These are phyloP conservation scores for Serendipita vermifera DNA, from an alignment of 768 basidiomycete genomes.

Conservation along the genomic window DNA sequence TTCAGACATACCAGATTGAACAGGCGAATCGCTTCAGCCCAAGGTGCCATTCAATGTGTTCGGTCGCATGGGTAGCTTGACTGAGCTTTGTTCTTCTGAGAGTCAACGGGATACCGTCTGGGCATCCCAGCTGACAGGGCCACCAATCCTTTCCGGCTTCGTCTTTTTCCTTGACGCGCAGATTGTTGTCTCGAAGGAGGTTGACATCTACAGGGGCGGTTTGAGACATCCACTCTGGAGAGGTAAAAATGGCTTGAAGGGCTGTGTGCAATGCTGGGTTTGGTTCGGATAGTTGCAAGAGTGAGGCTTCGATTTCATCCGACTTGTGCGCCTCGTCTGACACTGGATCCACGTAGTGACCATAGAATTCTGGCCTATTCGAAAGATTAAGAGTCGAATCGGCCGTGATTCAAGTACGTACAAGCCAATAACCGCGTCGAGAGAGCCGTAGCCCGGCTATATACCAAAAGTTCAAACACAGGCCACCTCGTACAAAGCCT, in stretches of 20 bases:
- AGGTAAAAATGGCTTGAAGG: background rate
- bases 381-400: no score
- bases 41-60: slow-evolving; percentile 3
- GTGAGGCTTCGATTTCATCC: background rate
- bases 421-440: no score
- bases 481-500: no score
- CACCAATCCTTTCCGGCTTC: background rate
- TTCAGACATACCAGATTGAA: background rate
- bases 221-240: background rate
- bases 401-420: no score
- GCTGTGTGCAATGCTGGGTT: background rate
- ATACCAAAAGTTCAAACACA: no score
- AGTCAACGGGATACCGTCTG: background rate
- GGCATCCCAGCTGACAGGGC: slow-evolving; percentile 4
- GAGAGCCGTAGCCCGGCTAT: no score
- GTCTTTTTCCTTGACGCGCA: background rate
- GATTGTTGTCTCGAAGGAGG: background rate
- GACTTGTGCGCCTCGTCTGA: no score
- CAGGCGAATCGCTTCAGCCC: background rate
- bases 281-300: background rate
- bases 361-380: no score
- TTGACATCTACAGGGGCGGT: background rate
- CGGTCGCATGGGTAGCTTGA: background rate
- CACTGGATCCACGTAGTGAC: no score
- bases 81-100: background rate